These are phyloP conservation scores for Jatropha curcas DNA, from an alignment of 345 rosid genomes.

Conservation along the genomic window DNA sequence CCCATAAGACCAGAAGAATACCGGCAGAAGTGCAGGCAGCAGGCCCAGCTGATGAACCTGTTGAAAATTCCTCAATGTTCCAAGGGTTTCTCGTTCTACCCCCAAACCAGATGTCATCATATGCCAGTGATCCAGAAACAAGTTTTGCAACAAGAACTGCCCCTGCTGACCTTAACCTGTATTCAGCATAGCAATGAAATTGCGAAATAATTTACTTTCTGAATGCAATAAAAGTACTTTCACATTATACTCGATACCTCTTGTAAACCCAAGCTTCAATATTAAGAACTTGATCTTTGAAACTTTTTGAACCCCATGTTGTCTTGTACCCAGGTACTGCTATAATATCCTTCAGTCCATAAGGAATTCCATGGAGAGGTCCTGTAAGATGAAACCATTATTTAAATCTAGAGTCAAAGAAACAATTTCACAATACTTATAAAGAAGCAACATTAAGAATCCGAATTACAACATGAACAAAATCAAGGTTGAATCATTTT, in stretches of 20 bases:
- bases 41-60: slow-evolving; percentile 92
- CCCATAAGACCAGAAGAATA: slow-evolving; percentile 24
- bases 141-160: slow-evolving; percentile 94
- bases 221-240: neutral
- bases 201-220: neutral
- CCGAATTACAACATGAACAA: neutral
- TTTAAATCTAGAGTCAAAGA: neutral
- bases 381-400: slow-evolving; percentile 38
- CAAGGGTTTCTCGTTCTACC: slow-evolving; percentile 92
- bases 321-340: slow-evolving; percentile 76
- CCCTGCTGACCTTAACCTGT: slow-evolving; percentile 66
- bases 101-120: slow-evolving; percentile 90
- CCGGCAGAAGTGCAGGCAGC: slow-evolving; percentile 92
- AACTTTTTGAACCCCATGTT: slow-evolving; percentile 85
- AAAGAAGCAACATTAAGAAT: neutral
- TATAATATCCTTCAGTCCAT: slow-evolving; percentile 81
- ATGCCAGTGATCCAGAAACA: slow-evolving; percentile 75
- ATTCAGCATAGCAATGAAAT: neutral
- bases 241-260: slow-evolving; percentile 38
- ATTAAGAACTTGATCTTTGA: slow-evolving; percentile 68
- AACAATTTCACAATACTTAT: slow-evolving; percentile 1
- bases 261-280: slow-evolving; percentile 89
- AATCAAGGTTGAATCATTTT: too few species aligned
- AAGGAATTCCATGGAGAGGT: slow-evolving; percentile 94
- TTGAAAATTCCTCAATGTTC: slow-evolving; percentile 87